A percentile compares a stretch with the other conserved stretches of the same genome.
Conservation (phyloP, 192 early-diverging fungal genomes). For the Coemansia sp. region DNA sequence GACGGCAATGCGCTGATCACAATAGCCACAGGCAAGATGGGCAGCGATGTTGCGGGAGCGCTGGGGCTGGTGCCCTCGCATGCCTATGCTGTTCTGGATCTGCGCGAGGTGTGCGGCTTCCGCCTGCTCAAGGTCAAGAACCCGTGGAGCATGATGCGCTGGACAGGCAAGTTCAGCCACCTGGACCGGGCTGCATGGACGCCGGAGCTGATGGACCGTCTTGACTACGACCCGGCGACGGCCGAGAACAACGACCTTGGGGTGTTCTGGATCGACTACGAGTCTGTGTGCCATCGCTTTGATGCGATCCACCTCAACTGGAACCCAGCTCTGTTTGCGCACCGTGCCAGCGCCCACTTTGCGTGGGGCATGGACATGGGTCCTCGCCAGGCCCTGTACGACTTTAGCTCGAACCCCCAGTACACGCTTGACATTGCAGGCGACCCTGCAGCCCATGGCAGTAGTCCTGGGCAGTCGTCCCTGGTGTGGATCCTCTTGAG, state of each 20-base stretch:
- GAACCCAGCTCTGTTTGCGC: slow-evolving; percentile 75
- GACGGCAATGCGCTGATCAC: slow-evolving; percentile 78
- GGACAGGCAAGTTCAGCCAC: slow-evolving; percentile 78
- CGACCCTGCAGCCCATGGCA: background rate
- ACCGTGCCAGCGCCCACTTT: slow-evolving; percentile 70
- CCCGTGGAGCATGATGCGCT: slow-evolving; percentile 88
- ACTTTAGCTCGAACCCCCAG: slow-evolving; percentile 78
- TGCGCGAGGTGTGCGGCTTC: slow-evolving; percentile 60
- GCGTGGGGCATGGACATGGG: slow-evolving; percentile 39
- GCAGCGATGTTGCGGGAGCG: slow-evolving; percentile 59
- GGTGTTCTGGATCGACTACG: slow-evolving; percentile 87
- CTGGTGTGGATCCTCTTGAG: slow-evolving; percentile 78
- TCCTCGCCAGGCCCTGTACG: slow-evolving; percentile 56
- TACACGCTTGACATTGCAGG: slow-evolving; percentile 64
- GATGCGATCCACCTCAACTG: slow-evolving; percentile 89
- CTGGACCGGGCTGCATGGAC: slow-evolving; percentile 70
- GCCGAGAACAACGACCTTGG: slow-evolving; percentile 77
- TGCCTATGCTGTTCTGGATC: slow-evolving; percentile 81
- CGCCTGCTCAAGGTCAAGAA: slow-evolving; percentile 85
- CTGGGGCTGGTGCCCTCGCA: slow-evolving; percentile 86
- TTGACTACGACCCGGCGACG: slow-evolving; percentile 70
- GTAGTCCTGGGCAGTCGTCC: slow-evolving; percentile 22
- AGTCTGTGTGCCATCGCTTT: slow-evolving; percentile 74
- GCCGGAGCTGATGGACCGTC: slow-evolving; percentile 58
- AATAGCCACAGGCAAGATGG: slow-evolving; percentile 80